A percentile compares a stretch with the other conserved stretches of the same genome.
Evolutionary conservation across 139 green algal species (phyloP).

Genomic region (Trebouxia sp.): DNA sequence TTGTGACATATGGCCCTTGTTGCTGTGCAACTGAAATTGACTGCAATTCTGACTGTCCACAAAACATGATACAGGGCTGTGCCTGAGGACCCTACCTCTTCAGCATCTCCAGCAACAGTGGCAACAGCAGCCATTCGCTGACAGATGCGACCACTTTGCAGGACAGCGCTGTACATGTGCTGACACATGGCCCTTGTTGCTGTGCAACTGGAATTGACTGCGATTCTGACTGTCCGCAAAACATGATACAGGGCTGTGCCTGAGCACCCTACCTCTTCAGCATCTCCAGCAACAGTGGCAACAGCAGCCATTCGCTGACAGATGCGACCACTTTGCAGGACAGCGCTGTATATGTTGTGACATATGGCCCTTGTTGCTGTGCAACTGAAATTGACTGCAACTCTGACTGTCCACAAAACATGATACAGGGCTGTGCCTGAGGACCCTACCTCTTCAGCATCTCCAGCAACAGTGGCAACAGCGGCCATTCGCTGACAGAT

Average conservation of each 20-base stretch:
- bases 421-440: background rate
- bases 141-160: background rate
- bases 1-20: too few species aligned
- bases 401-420: too few species aligned
- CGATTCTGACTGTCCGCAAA: too few species aligned
- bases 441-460: conserved; percentile 9
- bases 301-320: background rate
- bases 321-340: background rate
- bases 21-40: too few species aligned
- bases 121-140: background rate
- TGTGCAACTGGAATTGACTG: too few species aligned
- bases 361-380: too few species aligned
- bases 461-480: conserved; percentile 43
- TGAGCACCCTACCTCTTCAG: background rate
- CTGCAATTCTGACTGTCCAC: too few species aligned
- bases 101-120: background rate
- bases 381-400: too few species aligned
- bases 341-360: too few species aligned
- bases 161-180: too few species aligned
- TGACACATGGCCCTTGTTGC: too few species aligned
- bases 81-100: background rate
- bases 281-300: background rate
- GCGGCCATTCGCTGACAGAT: conserved; percentile 47
- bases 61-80: background rate
- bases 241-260: background rate